These are phyloP conservation scores for Arabidopsis thaliana DNA, from an alignment of 345 rosid species.

Conservation along the genomic window TAIR10.1 NC_003076.8:25930001-25930500, in stretches of 20 bases:
- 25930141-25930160: slow-evolving; percentile 69
- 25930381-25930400: slow-evolving; percentile 73
- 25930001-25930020: slow-evolving; percentile 62
- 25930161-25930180: slow-evolving; percentile 60
- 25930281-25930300: slow-evolving; percentile 86
- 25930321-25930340: slow-evolving; percentile 84
- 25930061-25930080: slow-evolving; percentile 60
- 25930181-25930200: slow-evolving; percentile 64
- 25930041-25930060: slow-evolving; percentile 64
- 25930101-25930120: slow-evolving; percentile 58
- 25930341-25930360: slow-evolving; percentile 73
- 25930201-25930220: slow-evolving; percentile 67
- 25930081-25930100: slow-evolving; percentile 60
- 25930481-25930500: slow-evolving; percentile 72
- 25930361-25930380: slow-evolving; percentile 70
- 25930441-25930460: slow-evolving; percentile 69
- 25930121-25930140: slow-evolving; percentile 68
- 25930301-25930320: slow-evolving; percentile 73
- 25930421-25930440: slow-evolving; percentile 68
- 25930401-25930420: slow-evolving; percentile 77
- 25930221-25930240: slow-evolving; percentile 63
- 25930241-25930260: slow-evolving; percentile 67
- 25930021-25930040: slow-evolving; percentile 66
- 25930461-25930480: slow-evolving; percentile 69
- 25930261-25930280: slow-evolving; percentile 73